These are phyloP conservation scores for Gautieria morchelliformis DNA, from an alignment of 768 basidiomycete genomes.

Conservation along the genomic window DNA sequence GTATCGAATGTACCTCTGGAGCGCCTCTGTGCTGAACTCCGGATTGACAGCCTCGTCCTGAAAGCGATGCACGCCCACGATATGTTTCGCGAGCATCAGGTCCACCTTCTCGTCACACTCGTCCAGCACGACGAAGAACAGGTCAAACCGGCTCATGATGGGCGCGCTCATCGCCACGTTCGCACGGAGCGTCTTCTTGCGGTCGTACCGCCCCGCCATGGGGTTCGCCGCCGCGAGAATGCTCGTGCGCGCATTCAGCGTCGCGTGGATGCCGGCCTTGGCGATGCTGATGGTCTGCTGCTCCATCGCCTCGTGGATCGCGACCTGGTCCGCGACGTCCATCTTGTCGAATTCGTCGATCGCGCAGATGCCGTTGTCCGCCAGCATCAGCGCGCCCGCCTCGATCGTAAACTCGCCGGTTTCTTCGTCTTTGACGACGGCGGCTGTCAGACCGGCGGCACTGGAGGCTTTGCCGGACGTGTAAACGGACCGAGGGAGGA, in stretches of 20 bases:
- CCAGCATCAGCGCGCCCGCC: constrained; percentile 97
- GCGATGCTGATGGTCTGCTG: constrained; percentile 99
- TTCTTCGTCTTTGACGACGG: constrained; percentile 97
- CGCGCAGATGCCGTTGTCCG: constrained; percentile 99
- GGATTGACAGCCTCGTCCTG: constrained; percentile 91
- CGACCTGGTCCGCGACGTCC: constrained; percentile 97
- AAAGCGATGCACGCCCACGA: constrained; percentile 95
- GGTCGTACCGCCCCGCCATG: constrained; percentile 91
- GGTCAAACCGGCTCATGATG: constrained; percentile 97
- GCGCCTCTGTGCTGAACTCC: constrained; percentile 92
- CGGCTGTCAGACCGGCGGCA: constrained; percentile 96
- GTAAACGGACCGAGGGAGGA: constrained; percentile 95
- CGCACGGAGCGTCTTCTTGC: constrained; percentile 81
- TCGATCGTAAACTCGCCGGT: constrained; percentile 99
- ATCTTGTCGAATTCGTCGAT: constrained; percentile 99
- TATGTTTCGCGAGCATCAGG: constrained; percentile 89
- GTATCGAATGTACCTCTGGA: constrained; percentile 95
- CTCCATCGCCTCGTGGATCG: constrained; percentile 99
- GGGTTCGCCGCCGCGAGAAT: constrained; percentile 98
- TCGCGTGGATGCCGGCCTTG: constrained; percentile 98
- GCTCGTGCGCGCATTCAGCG: constrained; percentile 93
- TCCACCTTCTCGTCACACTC: constrained; percentile 93
- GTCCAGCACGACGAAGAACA: constrained; percentile 97
- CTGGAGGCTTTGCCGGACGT: constrained; percentile 99
- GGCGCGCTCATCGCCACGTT: constrained; percentile 98